Conservation (phyloP, 2,329 filamentous ascomycete genomes). For the Fusarium sp. region DNA sequence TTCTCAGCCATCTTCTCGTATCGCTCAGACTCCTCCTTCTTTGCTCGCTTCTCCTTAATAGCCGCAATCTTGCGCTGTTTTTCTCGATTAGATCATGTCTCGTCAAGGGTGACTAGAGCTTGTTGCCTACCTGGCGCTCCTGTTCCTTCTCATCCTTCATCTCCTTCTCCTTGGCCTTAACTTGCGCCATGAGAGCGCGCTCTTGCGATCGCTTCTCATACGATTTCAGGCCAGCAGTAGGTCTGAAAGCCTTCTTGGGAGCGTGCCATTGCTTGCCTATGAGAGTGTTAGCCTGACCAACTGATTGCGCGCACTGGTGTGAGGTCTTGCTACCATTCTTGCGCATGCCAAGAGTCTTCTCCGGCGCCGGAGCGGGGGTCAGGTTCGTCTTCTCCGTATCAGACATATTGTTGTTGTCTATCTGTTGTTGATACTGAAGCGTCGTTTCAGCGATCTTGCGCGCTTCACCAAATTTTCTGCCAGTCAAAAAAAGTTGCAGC, state of each 20-base stretch:
- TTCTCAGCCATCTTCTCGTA: conserved; percentile 96
- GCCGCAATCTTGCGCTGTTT: conserved; percentile 78
- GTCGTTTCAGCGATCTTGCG: conserved; percentile 20
- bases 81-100: conserved; percentile 21
- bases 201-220: conserved; percentile 82
- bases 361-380: conserved; percentile 51
- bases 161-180: conserved; percentile 94
- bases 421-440: conserved; percentile 10
- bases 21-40: conserved; percentile 92
- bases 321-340: conserved; percentile 75
- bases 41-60: conserved; percentile 86
- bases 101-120: not conserved
- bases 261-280: conserved; percentile 96
- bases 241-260: conserved; percentile 86
- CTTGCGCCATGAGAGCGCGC: conserved; percentile 76
- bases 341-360: conserved; percentile 74
- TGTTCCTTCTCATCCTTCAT: conserved; percentile 96
- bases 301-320: not conserved
- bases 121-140: conserved; percentile 76
- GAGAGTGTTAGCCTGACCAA: conserved; percentile 22
- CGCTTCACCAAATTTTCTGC: conserved; percentile 47
- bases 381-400: conserved; percentile 49
- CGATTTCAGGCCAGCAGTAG: conserved; percentile 79
- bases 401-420: conserved; percentile 57
- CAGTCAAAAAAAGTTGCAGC: conserved; percentile 43